Evolutionary conservation across 2,329 filamentous ascomycete genomes (phyloP).

Genomic region (Verticillium longisporum): DNA sequence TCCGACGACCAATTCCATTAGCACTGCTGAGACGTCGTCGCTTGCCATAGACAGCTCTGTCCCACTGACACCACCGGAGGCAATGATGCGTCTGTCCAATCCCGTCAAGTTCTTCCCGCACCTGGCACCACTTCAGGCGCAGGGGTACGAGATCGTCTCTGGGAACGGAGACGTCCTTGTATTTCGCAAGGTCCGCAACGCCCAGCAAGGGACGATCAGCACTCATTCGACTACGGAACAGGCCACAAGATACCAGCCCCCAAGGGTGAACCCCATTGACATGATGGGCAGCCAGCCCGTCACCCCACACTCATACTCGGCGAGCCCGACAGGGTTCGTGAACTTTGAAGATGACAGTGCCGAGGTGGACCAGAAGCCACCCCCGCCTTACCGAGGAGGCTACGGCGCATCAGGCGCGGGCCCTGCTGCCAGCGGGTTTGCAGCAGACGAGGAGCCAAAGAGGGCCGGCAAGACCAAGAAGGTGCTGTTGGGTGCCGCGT

Average conservation of each 20-base stretch:
- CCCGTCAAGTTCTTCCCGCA: constrained; percentile 60
- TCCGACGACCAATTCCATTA: constrained; percentile 48
- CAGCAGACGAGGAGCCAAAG: constrained; percentile 33
- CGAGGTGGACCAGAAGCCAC: constrained; percentile 20
- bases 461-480: constrained; percentile 37
- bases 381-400: constrained; percentile 29
- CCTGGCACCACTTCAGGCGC: constrained; percentile 48
- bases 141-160: constrained; percentile 62
- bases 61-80: constrained; percentile 51
- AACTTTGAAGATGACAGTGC: constrained; percentile 37
- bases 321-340: constrained; percentile 59
- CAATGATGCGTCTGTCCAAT: constrained; percentile 52
- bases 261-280: constrained; percentile 51
- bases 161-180: constrained; percentile 58
- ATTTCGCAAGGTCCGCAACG: constrained; percentile 51
- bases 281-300: constrained; percentile 37
- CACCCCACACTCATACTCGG: constrained; percentile 45
- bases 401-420: constrained; percentile 19
- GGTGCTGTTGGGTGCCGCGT: constrained; percentile 44
- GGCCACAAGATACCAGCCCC: constrained; percentile 8
- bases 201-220: constrained; percentile 6
- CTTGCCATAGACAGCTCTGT: constrained; percentile 38
- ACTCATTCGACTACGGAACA: constrained; percentile 4
- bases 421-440: constrained; percentile 13
- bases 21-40: constrained; percentile 54